phyloP scores from a whole-genome alignment of 352 stramenopile genomes.

The Phytophthora cactorum region DNA sequence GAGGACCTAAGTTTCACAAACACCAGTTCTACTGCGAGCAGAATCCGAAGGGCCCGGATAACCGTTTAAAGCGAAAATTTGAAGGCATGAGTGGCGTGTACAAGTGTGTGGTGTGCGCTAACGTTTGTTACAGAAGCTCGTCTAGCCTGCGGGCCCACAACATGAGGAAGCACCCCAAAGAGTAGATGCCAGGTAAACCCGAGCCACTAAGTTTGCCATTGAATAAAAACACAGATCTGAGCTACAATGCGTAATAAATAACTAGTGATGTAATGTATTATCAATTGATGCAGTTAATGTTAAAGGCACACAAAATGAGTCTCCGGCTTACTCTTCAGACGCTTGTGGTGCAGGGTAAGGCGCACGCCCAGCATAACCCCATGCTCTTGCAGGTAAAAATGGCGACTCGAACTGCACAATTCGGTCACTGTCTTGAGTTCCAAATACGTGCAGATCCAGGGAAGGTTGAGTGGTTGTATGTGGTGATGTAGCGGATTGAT shows the following conservation, averaged over 20 bases:
- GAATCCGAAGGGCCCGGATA: background rate
- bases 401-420: background rate
- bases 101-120: background rate
- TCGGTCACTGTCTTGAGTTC: background rate
- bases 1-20: background rate
- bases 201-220: no score
- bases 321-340: no score
- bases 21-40: background rate
- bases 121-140: no score
- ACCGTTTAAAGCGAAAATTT: background rate
- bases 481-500: background rate
- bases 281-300: no score
- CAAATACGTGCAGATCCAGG: background rate
- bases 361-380: no score
- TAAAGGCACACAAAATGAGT: no score
- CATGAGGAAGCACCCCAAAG: background rate
- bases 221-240: no score
- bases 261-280: no score
- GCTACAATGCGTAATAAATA: no score
- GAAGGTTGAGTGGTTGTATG: background rate
- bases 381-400: no score
- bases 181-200: no score
- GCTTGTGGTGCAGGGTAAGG: no score
- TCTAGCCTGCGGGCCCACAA: background rate
- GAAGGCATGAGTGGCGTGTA: background rate